Base-by-base conservation (phyloP, 768 basidiomycete species). In the Podaxis rugospora region DNA sequence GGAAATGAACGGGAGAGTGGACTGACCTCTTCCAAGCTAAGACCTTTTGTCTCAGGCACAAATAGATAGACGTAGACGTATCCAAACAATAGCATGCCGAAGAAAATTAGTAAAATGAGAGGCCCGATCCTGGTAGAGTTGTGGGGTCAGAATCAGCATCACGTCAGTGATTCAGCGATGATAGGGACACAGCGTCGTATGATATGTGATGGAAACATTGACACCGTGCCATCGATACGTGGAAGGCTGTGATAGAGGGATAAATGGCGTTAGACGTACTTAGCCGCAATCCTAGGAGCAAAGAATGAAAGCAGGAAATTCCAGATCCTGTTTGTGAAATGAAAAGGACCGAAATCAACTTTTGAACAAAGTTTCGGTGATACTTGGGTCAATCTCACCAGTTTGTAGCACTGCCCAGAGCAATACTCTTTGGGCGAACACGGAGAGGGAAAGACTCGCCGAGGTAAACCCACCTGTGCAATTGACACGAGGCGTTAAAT, bases 1-100 rank as follows among this genome's bases (percentile, higher is more conserved):
- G n/a, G 21, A 18, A 53, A 14, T 51, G 51, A 27, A 1, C 55
- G 47, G 28, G 44, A 55, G 65, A 32, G 35, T 40, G 62, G 2
- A 58, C 70, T 32, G 58, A 84, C 86, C 78, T 89, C 87, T 75
- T 92, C 90, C 63, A 90, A 71, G 57, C 84, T 83, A 21, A 92
- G 80, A 10, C 90, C 89, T 70, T 84, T 92, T 23, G 88, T 92
- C 77, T 93, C 92, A 21, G 91, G 91, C 51, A 93, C 83, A 70
- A 86, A 83, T 57, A 91, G 72, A 71, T 86, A 90, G 25, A 90
- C 90, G 68, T 89, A 93, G 61, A 83, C 70, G 67, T 80, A 86
- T 39, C 87, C 90, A 66, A 88, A 83, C 23, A 84, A 63, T 7
- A 90, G 78, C 83, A 88, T 84, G 56, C 88, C 86, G 69, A 83